Evolutionary conservation across 2,329 filamentous ascomycete species (phyloP), one percentile per base, ranked within the genome.

Genomic region (Fusarium lyarnte): DNA sequence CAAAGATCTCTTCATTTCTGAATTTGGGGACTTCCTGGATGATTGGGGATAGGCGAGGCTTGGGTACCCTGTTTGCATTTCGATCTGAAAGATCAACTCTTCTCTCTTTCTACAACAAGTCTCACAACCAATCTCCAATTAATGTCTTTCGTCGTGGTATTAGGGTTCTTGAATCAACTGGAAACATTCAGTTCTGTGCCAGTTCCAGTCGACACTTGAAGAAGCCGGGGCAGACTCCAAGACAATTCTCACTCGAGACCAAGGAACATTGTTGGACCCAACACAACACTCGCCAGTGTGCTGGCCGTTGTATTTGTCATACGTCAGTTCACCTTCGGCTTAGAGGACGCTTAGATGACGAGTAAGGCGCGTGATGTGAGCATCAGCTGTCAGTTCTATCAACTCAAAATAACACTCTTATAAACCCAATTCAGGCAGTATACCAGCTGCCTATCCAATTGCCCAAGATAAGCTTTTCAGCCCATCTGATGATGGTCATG

Each of bases 91-190:
- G 8, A 7, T 16, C 43, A 3, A 3, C n/a, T n/a, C 43, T 16
- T 12, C 29, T 10, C 25, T 16, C 13, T 46, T 29, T 13, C 2
- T 29, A n/a, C 19, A 29, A 5, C 19, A n/a, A 29, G 19, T 29
- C 25, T 16, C 19, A 0, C 25, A 11, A 8, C 6, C 8, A 16
- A n/a, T 10, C 17, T 21, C 7, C 19, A 21, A 9, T 10, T 3
- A 7, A 7, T 45, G 2, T 27, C 6, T 45, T 21, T 29, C 19
- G 12, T 14, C 5, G 2, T 29, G 5, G 13, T 0, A 0, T 14
- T 21, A 3, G 25, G 25, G 19, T 3, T 29, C 17, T 21, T 1
- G 5, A 5, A 16, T 16, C 3, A 11, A 21, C 6, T 46, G 1
- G 9, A 29, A 46, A 21, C 6, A 7, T 5, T 3, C 5, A 14